Percentiles rank a stretch among this genome's conserved stretches.
These are phyloP conservation scores for Monilinia laxa DNA, from an alignment of 2,329 filamentous ascomycete genomes.

Conservation along the genomic window DNA sequence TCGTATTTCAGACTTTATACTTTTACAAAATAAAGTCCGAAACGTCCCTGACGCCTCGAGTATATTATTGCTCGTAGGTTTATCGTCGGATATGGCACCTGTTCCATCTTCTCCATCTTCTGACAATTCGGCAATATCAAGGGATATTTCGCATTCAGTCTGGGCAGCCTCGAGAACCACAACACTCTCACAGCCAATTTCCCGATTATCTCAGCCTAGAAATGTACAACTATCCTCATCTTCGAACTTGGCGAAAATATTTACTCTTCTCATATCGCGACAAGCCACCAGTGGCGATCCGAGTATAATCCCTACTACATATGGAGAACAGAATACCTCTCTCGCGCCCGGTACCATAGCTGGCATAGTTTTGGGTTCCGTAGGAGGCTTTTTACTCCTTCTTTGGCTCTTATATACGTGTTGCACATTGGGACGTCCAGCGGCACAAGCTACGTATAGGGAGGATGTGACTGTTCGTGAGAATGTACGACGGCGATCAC, in stretches of 20 bases:
- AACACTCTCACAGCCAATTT: conserved; percentile 8
- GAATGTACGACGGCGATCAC: conserved; percentile 27
- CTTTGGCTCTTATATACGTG: conserved; percentile 50
- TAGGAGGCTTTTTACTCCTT: conserved; percentile 53
- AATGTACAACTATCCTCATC: not conserved
- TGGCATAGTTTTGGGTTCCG: conserved; percentile 57
- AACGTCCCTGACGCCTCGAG: not conserved
- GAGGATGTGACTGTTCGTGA: conserved; percentile 32
- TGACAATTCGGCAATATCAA: not conserved
- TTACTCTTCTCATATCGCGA: conserved; percentile 5
- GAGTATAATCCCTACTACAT: conserved; percentile 59
- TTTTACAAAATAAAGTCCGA: not conserved
- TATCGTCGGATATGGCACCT: conserved; percentile 17
- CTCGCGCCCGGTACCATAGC: conserved; percentile 57
- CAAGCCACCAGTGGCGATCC: not conserved
- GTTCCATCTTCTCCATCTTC: not conserved
- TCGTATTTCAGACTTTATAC: not conserved
- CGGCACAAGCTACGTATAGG: conserved; percentile 24
- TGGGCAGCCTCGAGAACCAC: not conserved
- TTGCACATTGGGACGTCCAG: conserved; percentile 27
- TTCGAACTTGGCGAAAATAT: not conserved
- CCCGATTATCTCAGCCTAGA: not conserved
- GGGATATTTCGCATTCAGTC: not conserved
- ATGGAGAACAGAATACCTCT: conserved; percentile 52
- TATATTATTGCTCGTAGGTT: conserved; percentile 12